Evolutionary conservation across 495 filamentous ascomycete species (phyloP), one percentile per base, ranked within the genome.

Genomic region (Rostrohypoxylon terebratum): DNA sequence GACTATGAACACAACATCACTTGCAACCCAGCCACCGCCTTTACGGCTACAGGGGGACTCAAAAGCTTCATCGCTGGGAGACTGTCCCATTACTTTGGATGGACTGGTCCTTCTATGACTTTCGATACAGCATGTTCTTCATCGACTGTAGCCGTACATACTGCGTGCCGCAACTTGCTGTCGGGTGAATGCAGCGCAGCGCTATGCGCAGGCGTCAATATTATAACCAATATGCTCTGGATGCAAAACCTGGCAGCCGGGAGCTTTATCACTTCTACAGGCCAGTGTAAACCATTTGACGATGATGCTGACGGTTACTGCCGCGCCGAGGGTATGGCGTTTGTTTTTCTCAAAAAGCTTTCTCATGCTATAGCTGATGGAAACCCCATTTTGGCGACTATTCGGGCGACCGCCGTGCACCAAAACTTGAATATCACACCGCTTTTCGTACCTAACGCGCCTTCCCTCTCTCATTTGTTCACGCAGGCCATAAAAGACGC

Each of bases 231-330:
- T 3, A 2, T 8, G 1, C 4, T 20, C 0, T 44, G 13, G 38
- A 54, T 51, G 2, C 71, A 79, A n/a, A 77, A 82, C 31, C 69
- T 83, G 0, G 77, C 77, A 1, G 78, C 31, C 2, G 81, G 71
- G 10, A 62, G 45, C 0, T 83, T 84, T 31, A 57, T 83, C 8
- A 82, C 78, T 33, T 76, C 77, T 0, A 78, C 81, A 0, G 66
- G 82, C 61, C 59, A 76, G 23, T 74, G 63, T 16, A 92, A 91
- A 45, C 86, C 89, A 0, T 92, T 90, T 33, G 90, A 91, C 50
- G 81, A 38, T 4, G 87, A 53, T 82, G 71, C 3, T 89, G 87
- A 90, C 74, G 90, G 90, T 0, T 92, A 91, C 59, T 91, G 89
- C 63, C 80, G 90, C 59, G 86, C 82, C 1, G 90, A 92, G 64